Conservation (phyloP, 495 filamentous ascomycete species). For the Aspergillus bertholletiae region DNA sequence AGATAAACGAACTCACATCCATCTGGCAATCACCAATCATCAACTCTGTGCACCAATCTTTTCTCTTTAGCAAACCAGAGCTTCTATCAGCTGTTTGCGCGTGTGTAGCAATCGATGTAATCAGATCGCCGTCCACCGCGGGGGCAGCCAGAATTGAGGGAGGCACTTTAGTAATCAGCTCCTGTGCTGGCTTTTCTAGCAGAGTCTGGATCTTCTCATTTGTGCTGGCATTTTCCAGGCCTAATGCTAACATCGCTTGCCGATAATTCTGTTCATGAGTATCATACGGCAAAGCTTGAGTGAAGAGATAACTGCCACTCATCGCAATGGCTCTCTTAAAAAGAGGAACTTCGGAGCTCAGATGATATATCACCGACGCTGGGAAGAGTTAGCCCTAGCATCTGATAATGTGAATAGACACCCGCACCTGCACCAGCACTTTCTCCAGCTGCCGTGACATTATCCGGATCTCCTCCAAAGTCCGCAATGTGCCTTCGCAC, state of each 20-base stretch:
- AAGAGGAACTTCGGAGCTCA: conserved; percentile 32
- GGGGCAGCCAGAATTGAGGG: conserved; percentile 17
- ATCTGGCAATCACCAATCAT: conserved; percentile 39
- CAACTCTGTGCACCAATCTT: conserved; percentile 35
- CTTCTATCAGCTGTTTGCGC: conserved; percentile 15
- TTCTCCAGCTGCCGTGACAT: conserved; percentile 62
- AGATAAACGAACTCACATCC: conserved; percentile 29
- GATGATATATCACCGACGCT: conserved; percentile 36
- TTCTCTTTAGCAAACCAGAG: conserved; percentile 20
- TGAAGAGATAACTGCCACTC: conserved; percentile 34
- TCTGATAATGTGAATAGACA: neutral
- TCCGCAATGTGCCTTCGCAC: conserved; percentile 31
- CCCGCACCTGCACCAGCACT: conserved; percentile 63
- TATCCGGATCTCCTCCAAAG: conserved; percentile 66
- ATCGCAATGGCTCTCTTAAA: conserved; percentile 39
- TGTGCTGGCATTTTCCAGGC: conserved; percentile 21
- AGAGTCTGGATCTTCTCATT: conserved; percentile 32
- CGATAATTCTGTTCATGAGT: conserved; percentile 36
- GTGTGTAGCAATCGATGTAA: conserved; percentile 23
- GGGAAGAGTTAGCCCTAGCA: neutral
- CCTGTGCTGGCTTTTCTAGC: conserved; percentile 25
- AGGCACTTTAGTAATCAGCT: conserved; percentile 30
- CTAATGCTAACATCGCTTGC: conserved; percentile 30
- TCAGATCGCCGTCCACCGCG: conserved; percentile 36
- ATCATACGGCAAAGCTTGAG: conserved; percentile 24